Evolutionary conservation across 116 monocot genomes (phyloP), one percentile per base, ranked within the genome.

Genomic region (Phalaenopsis hybrid): DNA sequence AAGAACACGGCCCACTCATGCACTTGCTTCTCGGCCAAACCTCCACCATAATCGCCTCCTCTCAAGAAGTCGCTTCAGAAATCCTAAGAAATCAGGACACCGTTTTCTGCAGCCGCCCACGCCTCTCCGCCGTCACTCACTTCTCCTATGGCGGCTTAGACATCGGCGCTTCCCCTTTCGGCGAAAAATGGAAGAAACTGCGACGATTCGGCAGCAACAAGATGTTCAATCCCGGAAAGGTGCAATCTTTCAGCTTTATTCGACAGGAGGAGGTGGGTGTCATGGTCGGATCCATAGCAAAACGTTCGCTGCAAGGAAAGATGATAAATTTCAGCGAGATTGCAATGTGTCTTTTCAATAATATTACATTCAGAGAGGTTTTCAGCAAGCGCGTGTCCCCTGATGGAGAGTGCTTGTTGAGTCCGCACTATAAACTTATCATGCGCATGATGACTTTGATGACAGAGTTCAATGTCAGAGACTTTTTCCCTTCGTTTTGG

Each of bases 61-160:
- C 81, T 6, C 17, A n/a, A 3, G 43, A 75, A 59, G 81, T 58
- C 1, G 81, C 81, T 2, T 16, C 46, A 0, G 75, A 81, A 55
- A 57, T 81, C 57, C 4, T 81, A 41, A 81, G 57, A 58, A 59
- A 58, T 6, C 75, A 81, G 3, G 81, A 81, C 75, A 17, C 75
- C 20, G 9, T 4, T 13, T 81, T 81, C 44, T 57, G 57, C 57
- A 57, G 34, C 49, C 41, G 79, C 8, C 61, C 79, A 6, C 79
- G 8, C 2, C 58, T 61, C 8, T 17, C 31, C 13, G 55, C 79
- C 16, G 33, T 63, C 59, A 63, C 20, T 4, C n/a, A n/a, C 20
- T 79, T 79, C 20, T 49, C 79, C 59, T 79, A 79, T 9, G 58
- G n/a, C 49, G 61, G 79, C 0, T 17, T 25, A 4, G 59, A 57